Percentiles rank a stretch among this genome's conserved stretches.
phyloP scores from a whole-genome alignment of 257 asterid species.

The Linaria vulgaris region DNA sequence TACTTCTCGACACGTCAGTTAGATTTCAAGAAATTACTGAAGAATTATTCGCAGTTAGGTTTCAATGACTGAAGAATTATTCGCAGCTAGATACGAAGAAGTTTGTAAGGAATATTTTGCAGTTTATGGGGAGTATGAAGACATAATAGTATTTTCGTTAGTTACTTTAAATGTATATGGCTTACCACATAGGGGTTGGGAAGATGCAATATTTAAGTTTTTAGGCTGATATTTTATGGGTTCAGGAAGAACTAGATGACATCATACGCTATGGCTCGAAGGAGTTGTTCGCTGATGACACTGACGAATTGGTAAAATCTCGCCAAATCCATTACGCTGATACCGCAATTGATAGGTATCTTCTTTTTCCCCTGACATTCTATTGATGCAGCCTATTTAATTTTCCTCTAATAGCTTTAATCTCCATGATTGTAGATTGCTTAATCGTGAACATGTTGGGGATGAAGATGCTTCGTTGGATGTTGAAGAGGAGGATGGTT shows the following conservation, averaged over 20 bases:
- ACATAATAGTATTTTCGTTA: not conserved
- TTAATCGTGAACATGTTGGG: conserved; percentile 81
- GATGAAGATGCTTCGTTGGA: conserved; percentile 75
- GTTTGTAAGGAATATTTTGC: conserved; percentile 4
- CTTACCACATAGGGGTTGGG: not conserved
- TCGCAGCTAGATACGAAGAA: no score
- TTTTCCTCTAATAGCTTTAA: conserved; percentile 22
- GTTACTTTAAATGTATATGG: not conserved
- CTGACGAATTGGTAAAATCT: conserved; percentile 84
- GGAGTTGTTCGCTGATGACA: conserved; percentile 95
- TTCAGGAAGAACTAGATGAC: conserved; percentile 94
- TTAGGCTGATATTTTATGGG: no score
- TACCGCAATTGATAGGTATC: conserved; percentile 88
- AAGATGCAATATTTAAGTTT: not conserved
- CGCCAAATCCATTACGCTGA: conserved; percentile 97
- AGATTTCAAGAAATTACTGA: not conserved
- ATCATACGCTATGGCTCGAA: conserved; percentile 92
- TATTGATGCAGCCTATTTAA: conserved; percentile 12
- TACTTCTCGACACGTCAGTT: no score
- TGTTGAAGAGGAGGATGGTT: conserved; percentile 93
- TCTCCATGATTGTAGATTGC: conserved; percentile 51
- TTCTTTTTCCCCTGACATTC: conserved; percentile 19
- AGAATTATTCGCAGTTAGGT: not conserved
- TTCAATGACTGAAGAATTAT: not conserved
- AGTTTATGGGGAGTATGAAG: not conserved